Conservation (phyloP, 176 grass and related monocot species). For the Triticum monococcum region DNA sequence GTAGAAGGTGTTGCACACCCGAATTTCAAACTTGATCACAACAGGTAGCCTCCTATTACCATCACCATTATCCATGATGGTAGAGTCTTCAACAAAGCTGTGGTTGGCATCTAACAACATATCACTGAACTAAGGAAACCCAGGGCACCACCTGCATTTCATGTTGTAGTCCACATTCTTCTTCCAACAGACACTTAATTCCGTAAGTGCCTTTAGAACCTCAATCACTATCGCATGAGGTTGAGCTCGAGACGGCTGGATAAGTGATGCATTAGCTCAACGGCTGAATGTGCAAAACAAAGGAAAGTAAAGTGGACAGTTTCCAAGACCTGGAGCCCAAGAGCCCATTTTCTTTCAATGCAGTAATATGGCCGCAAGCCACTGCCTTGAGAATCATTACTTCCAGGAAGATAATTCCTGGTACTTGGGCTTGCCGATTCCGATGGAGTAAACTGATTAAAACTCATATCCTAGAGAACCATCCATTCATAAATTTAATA, state of each 20-base stretch:
- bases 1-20: constrained; percentile 38
- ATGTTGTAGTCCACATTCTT: constrained; percentile 94
- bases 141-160: constrained; percentile 76
- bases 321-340: constrained; percentile 81
- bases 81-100: constrained; percentile 57
- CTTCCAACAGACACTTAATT: constrained; percentile 90
- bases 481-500: constrained; percentile 24
- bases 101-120: constrained; percentile 42
- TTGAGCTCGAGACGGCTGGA: constrained; percentile 74
- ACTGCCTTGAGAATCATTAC: constrained; percentile 52
- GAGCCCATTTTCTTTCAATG: constrained; percentile 88
- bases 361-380: constrained; percentile 42
- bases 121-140: constrained; percentile 41
- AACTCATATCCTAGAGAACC: constrained; percentile 36
- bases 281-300: constrained; percentile 8
- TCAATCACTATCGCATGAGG: constrained; percentile 84
- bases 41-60: constrained; percentile 38
- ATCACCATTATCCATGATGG: constrained; percentile 58
- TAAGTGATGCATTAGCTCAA: constrained; percentile 35
- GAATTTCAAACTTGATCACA: constrained; percentile 92
- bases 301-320: constrained; percentile 15
- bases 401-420: constrained; percentile 42
- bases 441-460: constrained; percentile 12
- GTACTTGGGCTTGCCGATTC: constrained; percentile 33
- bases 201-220: constrained; percentile 83